Percentiles rank a stretch among this genome's conserved stretches.
These are phyloP conservation scores for Isoetes engelmannii DNA, from an alignment of 83 land plant species.

Conservation along the genomic window DNA sequence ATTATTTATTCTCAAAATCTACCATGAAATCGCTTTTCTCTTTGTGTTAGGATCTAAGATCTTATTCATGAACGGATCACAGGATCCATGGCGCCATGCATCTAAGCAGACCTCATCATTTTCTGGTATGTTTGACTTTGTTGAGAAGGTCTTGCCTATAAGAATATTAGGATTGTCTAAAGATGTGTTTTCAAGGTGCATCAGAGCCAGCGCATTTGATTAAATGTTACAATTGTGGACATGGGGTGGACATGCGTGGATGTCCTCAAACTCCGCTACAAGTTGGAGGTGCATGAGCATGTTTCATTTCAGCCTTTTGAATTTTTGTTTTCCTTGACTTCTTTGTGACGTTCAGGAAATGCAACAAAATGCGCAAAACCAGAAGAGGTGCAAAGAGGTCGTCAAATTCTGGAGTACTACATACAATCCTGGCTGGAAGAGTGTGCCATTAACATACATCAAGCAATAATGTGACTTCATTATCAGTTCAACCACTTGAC, in stretches of 20 bases:
- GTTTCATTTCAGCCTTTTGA: background rate
- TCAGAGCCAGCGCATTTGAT: slow-evolving; percentile 80
- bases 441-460: too few species aligned
- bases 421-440: slow-evolving; percentile 68
- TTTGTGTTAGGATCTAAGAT: slow-evolving; percentile 65
- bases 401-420: slow-evolving; percentile 51
- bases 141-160: background rate
- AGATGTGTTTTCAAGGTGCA: slow-evolving; percentile 11
- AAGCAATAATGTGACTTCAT: too few species aligned
- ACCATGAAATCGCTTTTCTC: background rate
- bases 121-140: slow-evolving; percentile 46
- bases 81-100: slow-evolving; percentile 99
- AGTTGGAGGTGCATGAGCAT: slow-evolving; percentile 49
- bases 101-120: slow-evolving; percentile 80
- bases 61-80: slow-evolving; percentile 85
- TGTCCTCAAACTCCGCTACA: slow-evolving; percentile 85
- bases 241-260: slow-evolving; percentile 88
- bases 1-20: background rate
- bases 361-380: slow-evolving; percentile 69
- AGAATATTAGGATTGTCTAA: background rate
- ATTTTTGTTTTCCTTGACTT: background rate
- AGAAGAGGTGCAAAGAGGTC: slow-evolving; percentile 70
- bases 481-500: too few species aligned
- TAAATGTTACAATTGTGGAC: slow-evolving; percentile 91
- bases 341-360: slow-evolving; percentile 44